Evolutionary conservation across 2,329 filamentous ascomycete genomes (phyloP).

Genomic region (Fusarium veterinarium): DNA sequence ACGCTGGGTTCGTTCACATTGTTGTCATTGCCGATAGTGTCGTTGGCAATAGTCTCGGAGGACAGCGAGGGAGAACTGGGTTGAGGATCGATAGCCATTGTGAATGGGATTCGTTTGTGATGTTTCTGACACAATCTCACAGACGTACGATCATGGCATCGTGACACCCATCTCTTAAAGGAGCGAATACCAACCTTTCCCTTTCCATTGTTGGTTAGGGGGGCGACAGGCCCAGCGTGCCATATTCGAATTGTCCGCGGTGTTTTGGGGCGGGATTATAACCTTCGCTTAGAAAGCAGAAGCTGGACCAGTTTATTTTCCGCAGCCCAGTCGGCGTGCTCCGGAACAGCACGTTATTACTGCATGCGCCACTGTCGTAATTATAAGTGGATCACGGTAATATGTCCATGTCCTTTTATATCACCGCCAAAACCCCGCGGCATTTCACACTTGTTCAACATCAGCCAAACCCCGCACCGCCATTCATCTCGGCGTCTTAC

Average conservation of each 20-base stretch:
- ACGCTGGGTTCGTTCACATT: neutral
- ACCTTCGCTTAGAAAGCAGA: neutral
- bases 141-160: neutral
- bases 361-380: neutral
- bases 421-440: conserved; percentile 5
- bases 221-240: neutral
- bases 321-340: neutral
- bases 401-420: neutral
- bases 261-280: neutral
- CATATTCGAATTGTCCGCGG: neutral
- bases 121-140: neutral
- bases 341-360: neutral
- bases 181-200: neutral
- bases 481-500: neutral
- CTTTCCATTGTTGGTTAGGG: neutral
- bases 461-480: neutral
- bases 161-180: neutral
- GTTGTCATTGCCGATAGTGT: neutral
- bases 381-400: neutral
- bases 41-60: neutral
- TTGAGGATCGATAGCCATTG: neutral
- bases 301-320: too few relatives aligned
- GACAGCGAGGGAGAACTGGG: neutral
- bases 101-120: rapidly evolving
- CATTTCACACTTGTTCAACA: neutral